Percentiles rank a stretch among this genome's conserved stretches.
These are phyloP conservation scores for Colletotrichum nymphaeae DNA, from an alignment of 2,329 filamentous ascomycete species.

Conservation along the genomic window DNA sequence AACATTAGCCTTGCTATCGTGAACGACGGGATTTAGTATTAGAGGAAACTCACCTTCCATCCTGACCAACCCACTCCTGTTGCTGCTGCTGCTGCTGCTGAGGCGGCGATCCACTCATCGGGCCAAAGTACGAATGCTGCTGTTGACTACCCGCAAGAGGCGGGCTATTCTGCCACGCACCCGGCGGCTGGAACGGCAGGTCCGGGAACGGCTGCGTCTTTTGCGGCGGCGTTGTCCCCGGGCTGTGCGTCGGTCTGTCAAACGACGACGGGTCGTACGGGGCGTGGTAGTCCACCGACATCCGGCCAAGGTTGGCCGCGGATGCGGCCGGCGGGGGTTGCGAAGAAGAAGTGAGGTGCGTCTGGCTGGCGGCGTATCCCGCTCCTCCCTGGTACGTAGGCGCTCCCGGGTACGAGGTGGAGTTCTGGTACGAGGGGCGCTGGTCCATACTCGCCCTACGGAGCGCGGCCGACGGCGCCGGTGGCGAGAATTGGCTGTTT, in stretches of 20 bases:
- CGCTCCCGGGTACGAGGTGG: conserved; percentile 23
- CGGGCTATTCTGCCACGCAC: conserved; percentile 28
- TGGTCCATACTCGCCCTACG: conserved; percentile 19
- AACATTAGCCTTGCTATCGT: not conserved
- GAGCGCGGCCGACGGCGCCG: not conserved
- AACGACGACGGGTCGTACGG: conserved; percentile 20
- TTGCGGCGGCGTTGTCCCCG: conserved; percentile 21
- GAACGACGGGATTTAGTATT: too few relatives aligned
- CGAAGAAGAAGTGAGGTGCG: not conserved
- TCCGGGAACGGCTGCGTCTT: conserved; percentile 29
- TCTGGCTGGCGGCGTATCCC: conserved; percentile 2
- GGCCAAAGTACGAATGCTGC: conserved; percentile 10
- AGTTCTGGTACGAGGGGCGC: conserved; percentile 19
- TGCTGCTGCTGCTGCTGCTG: conserved; percentile 19
- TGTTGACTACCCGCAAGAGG: conserved; percentile 1
- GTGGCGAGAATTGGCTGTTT: conserved; percentile 13
- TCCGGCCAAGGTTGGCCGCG: not conserved
- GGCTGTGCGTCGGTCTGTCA: conserved; percentile 11
- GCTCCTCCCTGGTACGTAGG: conserved; percentile 11
- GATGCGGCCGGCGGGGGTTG: not conserved
- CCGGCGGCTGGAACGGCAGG: conserved; percentile 16
- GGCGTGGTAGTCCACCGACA: conserved; percentile 15
- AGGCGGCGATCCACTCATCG: conserved; percentile 3
- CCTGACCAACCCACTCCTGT: conserved; percentile 17
- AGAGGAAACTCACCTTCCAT: conserved; percentile 9